Evolutionary conservation across 257 asterid species (phyloP).

Genomic region (Plectranthus barbatus): DNA sequence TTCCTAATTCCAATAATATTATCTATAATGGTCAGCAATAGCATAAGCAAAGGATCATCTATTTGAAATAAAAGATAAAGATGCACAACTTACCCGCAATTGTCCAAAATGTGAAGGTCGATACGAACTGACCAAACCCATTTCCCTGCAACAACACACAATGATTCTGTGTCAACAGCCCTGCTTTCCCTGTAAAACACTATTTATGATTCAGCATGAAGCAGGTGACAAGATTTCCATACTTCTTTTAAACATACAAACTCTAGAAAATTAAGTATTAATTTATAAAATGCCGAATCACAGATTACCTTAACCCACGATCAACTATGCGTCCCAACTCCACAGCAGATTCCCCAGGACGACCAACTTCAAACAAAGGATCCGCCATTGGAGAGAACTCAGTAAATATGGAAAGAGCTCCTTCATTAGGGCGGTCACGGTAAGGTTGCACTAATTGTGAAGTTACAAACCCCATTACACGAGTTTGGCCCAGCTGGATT

Average conservation of each 20-base stretch:
- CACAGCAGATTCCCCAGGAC: conserved; percentile 84
- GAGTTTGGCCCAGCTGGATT: conserved; percentile 89
- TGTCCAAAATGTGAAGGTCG: conserved; percentile 88
- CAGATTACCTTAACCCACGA: conserved; percentile 80
- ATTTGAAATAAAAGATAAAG: neutral
- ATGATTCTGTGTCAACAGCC: conserved; percentile 93
- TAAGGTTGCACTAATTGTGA: conserved; percentile 88
- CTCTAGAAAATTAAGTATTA: neutral
- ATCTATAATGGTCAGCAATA: neutral
- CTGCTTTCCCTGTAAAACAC: conserved; percentile 77
- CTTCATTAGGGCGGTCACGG: conserved; percentile 89
- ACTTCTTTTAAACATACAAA: neutral
- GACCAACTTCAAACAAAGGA: conserved; percentile 88
- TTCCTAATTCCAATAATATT: conserved; percentile 35
- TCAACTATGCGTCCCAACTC: conserved; percentile 93
- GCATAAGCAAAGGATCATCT: neutral
- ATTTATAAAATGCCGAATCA: neutral
- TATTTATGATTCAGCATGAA: conserved; percentile 9
- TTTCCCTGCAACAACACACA: conserved; percentile 90
- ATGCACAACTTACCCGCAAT: conserved; percentile 67
- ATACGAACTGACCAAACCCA: conserved; percentile 92
- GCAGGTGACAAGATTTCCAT: neutral
- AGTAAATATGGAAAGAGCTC: conserved; percentile 66
- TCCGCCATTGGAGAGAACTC: conserved; percentile 99
- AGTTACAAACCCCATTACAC: conserved; percentile 78